Percentiles rank a stretch among this genome's conserved stretches.
phyloP scores from a whole-genome alignment of 1,284 basidiomycete genomes.

The Cryptococcus sp. region DNA sequence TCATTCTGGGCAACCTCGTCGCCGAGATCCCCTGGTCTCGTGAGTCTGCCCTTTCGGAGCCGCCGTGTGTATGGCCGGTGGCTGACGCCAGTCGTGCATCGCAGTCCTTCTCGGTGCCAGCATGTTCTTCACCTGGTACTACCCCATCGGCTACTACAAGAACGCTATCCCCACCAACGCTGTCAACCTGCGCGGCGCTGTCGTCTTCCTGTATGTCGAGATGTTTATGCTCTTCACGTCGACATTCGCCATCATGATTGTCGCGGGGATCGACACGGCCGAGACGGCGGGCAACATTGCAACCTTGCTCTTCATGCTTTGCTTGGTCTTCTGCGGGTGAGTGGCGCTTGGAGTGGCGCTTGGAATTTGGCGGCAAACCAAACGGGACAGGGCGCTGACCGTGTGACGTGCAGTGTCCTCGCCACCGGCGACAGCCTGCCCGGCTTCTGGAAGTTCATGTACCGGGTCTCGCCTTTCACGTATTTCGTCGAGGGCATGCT shows the following conservation, averaged over 20 bases:
- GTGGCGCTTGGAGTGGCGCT: slow-evolving; percentile 3
- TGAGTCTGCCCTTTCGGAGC: slow-evolving; percentile 43
- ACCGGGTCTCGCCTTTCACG: slow-evolving; percentile 70
- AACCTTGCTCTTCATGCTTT: slow-evolving; percentile 49
- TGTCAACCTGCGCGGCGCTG: slow-evolving; percentile 37
- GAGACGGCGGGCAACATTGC: slow-evolving; percentile 51
- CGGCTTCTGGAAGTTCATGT: slow-evolving; percentile 80
- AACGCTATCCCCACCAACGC: slow-evolving; percentile 43
- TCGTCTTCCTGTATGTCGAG: slow-evolving; percentile 43
- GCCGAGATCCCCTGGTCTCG: slow-evolving; percentile 50
- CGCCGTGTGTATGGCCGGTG: too few species aligned
- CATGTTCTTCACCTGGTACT: slow-evolving; percentile 52
- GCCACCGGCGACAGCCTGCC: slow-evolving; percentile 53
- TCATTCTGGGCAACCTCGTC: slow-evolving; percentile 42
- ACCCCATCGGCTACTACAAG: slow-evolving; percentile 46
- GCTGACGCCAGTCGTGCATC: not conserved
- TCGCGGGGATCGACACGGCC: slow-evolving; percentile 43
- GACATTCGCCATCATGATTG: slow-evolving; percentile 46
- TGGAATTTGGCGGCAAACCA: not conserved
- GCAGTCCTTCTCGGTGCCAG: slow-evolving; percentile 51
- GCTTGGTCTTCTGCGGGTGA: slow-evolving; percentile 50
- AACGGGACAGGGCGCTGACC: too few species aligned
- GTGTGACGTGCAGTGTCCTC: too few species aligned
- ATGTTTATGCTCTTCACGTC: slow-evolving; percentile 48
- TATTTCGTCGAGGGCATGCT: slow-evolving; percentile 51